Evolutionary conservation across 148 eudicot species (phyloP), one percentile per base, ranked within the genome.

Genomic region (Rhododendron vialii): DNA sequence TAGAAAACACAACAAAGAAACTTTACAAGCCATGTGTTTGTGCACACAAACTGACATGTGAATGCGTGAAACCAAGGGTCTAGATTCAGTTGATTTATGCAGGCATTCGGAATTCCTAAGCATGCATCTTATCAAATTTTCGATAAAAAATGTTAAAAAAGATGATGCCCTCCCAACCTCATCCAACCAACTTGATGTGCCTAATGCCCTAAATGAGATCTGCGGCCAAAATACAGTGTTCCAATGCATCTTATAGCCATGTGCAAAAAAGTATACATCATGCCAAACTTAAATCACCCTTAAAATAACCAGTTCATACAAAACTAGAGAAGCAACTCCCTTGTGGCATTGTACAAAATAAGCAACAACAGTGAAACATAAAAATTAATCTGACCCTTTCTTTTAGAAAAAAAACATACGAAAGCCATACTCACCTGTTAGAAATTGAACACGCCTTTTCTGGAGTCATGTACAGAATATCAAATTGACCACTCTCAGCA

Each of bases 401-500:
- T 51, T 18, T 35, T 26, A 28, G 74, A 0, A 28, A 67, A 65
- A 55, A 55, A 17, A 67, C 74, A 71, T 83, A 47, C 18, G 0
- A 2, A 47, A 47, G 48, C 33, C 47, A 24, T 24, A 41, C 35
- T 30, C 38, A 41, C 35, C n/a, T 94, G 59, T 84, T 38, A 43
- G 93, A 57, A 78, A 95, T 78, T 38, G 82, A 12, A 78, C 93
- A 94, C 12, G 98, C 98, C 90, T 92, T 95, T 87, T 95, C 98
- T 5, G 98, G 98, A 45, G 98, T 94, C 95, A 95, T 90, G 84
- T 94, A 95, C 84, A 95, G 74, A 90, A 95, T 90, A 69, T 92
- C 91, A 90, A 88, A 95, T 78, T 78, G 84, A 87, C 98, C 98
- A 50, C 91, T 80, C 87, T 92, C 94, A 71, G 98, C 96, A 84